Percentiles rank a stretch among this genome's conserved stretches.
Evolutionary conservation across 352 stramenopile species (phyloP).

Genomic region (Pelagophyceae sp.): DNA sequence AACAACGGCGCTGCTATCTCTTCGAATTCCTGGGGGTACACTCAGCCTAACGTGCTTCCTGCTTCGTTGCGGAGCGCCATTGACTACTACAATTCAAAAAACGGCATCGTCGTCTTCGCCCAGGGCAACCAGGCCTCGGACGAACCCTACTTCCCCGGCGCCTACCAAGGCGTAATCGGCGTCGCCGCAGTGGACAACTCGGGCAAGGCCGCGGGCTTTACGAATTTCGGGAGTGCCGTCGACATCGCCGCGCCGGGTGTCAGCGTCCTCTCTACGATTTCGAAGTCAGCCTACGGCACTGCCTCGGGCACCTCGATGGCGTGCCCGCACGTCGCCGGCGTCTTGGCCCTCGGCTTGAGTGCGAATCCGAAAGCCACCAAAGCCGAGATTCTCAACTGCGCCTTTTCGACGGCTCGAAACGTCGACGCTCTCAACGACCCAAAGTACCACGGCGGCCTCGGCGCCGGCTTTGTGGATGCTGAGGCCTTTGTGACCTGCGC

Average conservation of each 20-base stretch:
- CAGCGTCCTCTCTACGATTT: not conserved
- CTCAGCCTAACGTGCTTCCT: not conserved
- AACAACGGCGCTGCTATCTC: not conserved
- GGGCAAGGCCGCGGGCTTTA: not conserved
- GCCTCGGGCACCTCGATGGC: conserved; percentile 3
- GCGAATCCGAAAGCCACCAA: no score
- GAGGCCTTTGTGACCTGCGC: no score
- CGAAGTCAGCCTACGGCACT: no score
- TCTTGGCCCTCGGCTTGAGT: not conserved
- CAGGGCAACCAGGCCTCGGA: not conserved
- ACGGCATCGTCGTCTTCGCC: not conserved
- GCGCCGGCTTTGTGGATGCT: no score
- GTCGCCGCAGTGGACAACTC: not conserved
- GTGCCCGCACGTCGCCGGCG: not conserved
- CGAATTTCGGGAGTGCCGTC: not conserved
- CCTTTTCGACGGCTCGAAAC: no score
- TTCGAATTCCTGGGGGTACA: not conserved
- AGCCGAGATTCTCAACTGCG: no score
- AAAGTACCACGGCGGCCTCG: no score
- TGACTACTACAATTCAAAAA: not conserved
- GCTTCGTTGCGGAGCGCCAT: not conserved
- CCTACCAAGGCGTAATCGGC: not conserved
- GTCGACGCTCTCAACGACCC: no score
- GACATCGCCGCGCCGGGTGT: not conserved
- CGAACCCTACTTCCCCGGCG: not conserved